phyloP scores from a whole-genome alignment of 1,139 yeast species.

The Lodderomyces theae region DNA sequence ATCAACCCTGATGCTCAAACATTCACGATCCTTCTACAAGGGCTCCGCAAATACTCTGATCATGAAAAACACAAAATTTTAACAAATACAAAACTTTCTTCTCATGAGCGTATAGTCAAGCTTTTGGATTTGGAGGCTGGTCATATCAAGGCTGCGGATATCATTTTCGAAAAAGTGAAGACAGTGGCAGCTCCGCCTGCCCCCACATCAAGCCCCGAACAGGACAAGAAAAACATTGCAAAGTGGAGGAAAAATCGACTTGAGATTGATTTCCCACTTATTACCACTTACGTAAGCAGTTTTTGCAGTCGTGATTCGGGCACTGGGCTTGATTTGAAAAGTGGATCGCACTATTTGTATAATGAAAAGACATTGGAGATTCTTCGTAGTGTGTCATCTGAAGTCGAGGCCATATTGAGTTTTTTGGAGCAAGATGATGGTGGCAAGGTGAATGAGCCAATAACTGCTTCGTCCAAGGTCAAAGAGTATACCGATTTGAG shows the following conservation, averaged over 20 bases:
- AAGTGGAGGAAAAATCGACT: slow-evolving; percentile 6
- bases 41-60: slow-evolving; percentile 27
- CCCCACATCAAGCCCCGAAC: background rate
- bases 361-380: slow-evolving; percentile 17
- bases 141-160: slow-evolving; percentile 27
- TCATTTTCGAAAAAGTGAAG: slow-evolving; percentile 27
- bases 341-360: slow-evolving; percentile 33
- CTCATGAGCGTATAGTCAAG: slow-evolving; percentile 21
- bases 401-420: slow-evolving; percentile 23
- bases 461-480: slow-evolving; percentile 2
- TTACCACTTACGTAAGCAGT: slow-evolving; percentile 30
- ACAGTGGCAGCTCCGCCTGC: slow-evolving; percentile 33
- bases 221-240: slow-evolving; percentile 1
- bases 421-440: slow-evolving; percentile 13
- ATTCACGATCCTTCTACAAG: slow-evolving; percentile 41
- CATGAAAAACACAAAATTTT: slow-evolving; percentile 18
- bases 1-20: slow-evolving; percentile 36
- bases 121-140: slow-evolving; percentile 31
- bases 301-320: slow-evolving; percentile 31
- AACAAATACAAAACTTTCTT: slow-evolving; percentile 16
- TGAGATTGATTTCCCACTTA: slow-evolving; percentile 18
- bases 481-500: slow-evolving; percentile 18
- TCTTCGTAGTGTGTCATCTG: slow-evolving; percentile 21
- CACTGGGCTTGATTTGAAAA: slow-evolving; percentile 21
- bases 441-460: slow-evolving; percentile 5